These are phyloP conservation scores for Lichtheimia ornata DNA, from an alignment of 371 early-diverging fungal genomes.

Conservation along the genomic window DNA sequence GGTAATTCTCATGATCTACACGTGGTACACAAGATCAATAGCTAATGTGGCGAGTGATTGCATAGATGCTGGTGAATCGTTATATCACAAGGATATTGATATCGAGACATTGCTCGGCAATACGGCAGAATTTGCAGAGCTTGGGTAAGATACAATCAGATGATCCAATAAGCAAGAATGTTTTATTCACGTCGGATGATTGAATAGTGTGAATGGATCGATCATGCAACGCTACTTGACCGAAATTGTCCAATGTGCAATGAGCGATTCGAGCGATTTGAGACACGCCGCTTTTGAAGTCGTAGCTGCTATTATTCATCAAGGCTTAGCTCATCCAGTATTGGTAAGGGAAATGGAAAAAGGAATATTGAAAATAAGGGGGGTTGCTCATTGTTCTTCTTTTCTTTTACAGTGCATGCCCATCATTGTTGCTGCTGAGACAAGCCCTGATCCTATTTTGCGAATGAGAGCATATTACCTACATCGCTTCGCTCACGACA, in stretches of 20 bases:
- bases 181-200: neutral
- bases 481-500: slow-evolving; percentile 76
- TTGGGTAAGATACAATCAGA: slow-evolving; percentile 39
- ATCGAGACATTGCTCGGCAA: slow-evolving; percentile 76
- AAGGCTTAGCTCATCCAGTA: slow-evolving; percentile 89
- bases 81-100: slow-evolving; percentile 55
- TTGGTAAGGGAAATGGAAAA: slow-evolving; percentile 37
- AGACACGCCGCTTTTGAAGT: slow-evolving; percentile 78
- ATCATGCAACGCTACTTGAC: slow-evolving; percentile 84
- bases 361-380: neutral
- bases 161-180: neutral
- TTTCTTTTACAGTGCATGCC: slow-evolving; percentile 67
- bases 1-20: slow-evolving; percentile 20
- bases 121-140: slow-evolving; percentile 79
- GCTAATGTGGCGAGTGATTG: neutral
- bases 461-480: slow-evolving; percentile 71
- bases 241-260: slow-evolving; percentile 69
- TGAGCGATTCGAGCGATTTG: slow-evolving; percentile 46
- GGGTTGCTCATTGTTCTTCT: neutral
- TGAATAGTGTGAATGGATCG: slow-evolving; percentile 69
- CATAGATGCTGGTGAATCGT: slow-evolving; percentile 14
- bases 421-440: slow-evolving; percentile 81
- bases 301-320: slow-evolving; percentile 72
- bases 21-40: neutral
- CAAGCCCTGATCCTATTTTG: slow-evolving; percentile 61